Base-by-base conservation (phyloP, 1,284 basidiomycete species). In the Pseudozyma flocculosa region DNA sequence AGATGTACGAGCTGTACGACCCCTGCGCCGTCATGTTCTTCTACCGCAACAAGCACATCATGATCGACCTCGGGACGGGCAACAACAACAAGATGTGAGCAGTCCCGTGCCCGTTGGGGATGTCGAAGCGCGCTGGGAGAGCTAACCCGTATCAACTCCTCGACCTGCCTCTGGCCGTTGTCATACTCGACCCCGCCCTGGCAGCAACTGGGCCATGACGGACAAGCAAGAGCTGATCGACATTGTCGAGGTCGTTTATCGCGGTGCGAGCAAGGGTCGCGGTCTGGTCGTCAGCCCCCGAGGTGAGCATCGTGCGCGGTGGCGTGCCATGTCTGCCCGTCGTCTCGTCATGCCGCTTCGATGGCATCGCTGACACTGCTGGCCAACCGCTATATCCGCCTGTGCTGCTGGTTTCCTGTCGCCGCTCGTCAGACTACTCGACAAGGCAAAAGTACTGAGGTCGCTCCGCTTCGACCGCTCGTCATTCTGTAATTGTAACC, bases 51-150 rank as follows among this genome's bases (percentile, higher is more conserved):
- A 95, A 98, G 79, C 94, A 99, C 77, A 99, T 98, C 81, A 97
- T 98, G 94, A 96, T 98, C 76, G 94, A 97, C 85, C 82, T 96
- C 68, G 93, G 94, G 15, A 98, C 94, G 45, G 94, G 95, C 82
- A 97, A 99, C 81, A 98, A 99, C 81, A 98, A 98, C 82, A 98
- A 99, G 82, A 95, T 96, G 68, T 70, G 49, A 61, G 68, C 58
- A n/a, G 23, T 9, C 38, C 36, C 23, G 9, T 22, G 18, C 5
- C 24, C 21, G 38, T 43, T 23, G 34, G 19, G 32, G 17, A 4
- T 7, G n/a, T 32, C 14, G 17, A 15, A 26, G 3, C 21, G 15
- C 17, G 18, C 34, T 4, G 15, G 15, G 5, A 24, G 38, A 37
- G 45, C 39, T 32, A n/a, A n/a, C 15, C 22, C 19, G 4, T 38